Evolutionary conservation across 306 rosid genomes (phyloP), one percentile per base, ranked within the genome.

Genomic region (Castanea crenata): DNA sequence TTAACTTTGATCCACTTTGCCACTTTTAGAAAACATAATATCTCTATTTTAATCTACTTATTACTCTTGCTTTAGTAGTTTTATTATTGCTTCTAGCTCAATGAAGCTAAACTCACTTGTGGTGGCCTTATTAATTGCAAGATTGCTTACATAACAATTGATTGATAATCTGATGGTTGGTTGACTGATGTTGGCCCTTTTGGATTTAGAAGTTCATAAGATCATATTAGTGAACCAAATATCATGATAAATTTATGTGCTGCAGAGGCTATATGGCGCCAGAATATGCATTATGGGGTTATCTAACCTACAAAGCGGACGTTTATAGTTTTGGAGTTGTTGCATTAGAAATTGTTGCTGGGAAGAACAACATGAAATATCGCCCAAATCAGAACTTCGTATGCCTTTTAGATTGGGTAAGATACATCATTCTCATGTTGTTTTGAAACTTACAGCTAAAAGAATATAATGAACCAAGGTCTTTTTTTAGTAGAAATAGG

Each of bases 181-280:
- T 71, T 29, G 54, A 44, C 14, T 23, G 29, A 8, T 81, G 2
- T 85, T 52, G 55, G 21, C 14, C 18, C 4, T 61, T 23, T 61
- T 61, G 34, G 9, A 23, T 4, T 61, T 61, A 27, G 5, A 14
- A 13, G 35, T 10, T 25, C 0, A 61, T 29, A 61, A 6, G 8
- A 4, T 23, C 68, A 3, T 25, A 61, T 15, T 11, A 61, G 35
- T 61, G 35, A 61, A 27, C 68, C 4, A 61, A 15, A 12, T 11
- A 18, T 23, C 35, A 23, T 25, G 31, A 63, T 5, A 8, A 67
- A 7, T 4, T 2, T 31, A 32, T 21, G 25, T 71, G 69, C 73
- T 84, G 77, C 83, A 88, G 92, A 77, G 97, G 94, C 70, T 92
- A 90, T 68, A 90, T 88, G 93, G 96, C 93, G 1, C 94, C 94